Evolutionary conservation across 2,329 filamentous ascomycete species (phyloP), one percentile per base, ranked within the genome.

Genomic region (Colletotrichum tropicale): DNA sequence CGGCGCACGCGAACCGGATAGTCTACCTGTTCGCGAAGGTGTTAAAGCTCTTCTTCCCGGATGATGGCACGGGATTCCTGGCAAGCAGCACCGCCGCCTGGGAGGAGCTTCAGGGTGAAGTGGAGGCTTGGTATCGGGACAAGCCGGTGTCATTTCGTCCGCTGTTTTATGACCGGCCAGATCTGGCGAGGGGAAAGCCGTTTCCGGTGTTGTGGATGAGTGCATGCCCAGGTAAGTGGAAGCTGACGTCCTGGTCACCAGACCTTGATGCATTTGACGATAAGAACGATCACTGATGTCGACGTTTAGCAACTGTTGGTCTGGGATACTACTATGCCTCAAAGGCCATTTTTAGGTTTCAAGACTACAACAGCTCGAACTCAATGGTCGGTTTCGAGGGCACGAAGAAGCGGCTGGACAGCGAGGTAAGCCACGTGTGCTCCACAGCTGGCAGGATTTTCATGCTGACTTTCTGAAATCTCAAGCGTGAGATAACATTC

Each of bases 151-250:
- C 79, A 16, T 85, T 83, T 78, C 80, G 83, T 43, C 83, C 83
- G 2, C 65, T 85, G 6, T 81, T 81, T 24, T 83, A 83, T 56
- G 78, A 82, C 56, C 75, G 78, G 7, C 77, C 83, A 1, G 78
- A 81, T 32, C 34, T 80, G 12, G 65, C 72, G 1, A 77, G 75
- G 1, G 77, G 79, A 24, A 79, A 77, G 8, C 82, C 83, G 0
- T 85, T 84, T 58, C 83, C 83, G 16, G 80, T 82, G 52, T 69
- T 84, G 30, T 85, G 83, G 83, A 84, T 84, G 76, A 81, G 83
- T 69, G 81, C 82, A 28, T 80, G 81, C 3, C 80, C 82, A 55
- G 82, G 83, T 84, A 75, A 43, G 80, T 62, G 8, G 1, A 18
- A 9, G 15, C 7, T 24, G 52, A 18, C 5, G n/a, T 5, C n/a